Conservation (phyloP, 139 green algal genomes). For the Chlorella sp. region DNA sequence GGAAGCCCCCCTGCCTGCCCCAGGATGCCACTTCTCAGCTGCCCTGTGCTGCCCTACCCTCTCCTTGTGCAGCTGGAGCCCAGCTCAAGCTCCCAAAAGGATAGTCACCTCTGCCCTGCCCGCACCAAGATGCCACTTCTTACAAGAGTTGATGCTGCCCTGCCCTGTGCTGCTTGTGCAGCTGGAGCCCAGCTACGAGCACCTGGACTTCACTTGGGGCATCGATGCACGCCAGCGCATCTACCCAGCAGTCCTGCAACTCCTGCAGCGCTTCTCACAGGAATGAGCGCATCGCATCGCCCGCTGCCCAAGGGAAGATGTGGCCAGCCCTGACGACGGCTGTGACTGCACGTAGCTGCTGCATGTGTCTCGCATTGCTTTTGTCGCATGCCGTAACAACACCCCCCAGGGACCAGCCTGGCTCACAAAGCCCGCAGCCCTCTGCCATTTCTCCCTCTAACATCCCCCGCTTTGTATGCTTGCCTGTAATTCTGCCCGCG, state of each 20-base stretch:
- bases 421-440: no score
- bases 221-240: slow-evolving; percentile 39
- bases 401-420: neutral
- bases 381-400: neutral
- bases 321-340: neutral
- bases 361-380: neutral
- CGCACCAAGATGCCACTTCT: no score
- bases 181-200: slow-evolving; percentile 58
- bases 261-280: slow-evolving; percentile 36
- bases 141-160: neutral
- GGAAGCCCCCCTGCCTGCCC: no score
- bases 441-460: neutral
- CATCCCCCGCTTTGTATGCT: neutral
- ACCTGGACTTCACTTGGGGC: slow-evolving; percentile 71
- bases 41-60: no score
- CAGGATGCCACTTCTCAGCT: no score
- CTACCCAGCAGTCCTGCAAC: slow-evolving; percentile 54
- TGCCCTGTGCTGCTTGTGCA: slow-evolving; percentile 18
- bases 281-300: neutral
- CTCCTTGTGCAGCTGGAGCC: no score
- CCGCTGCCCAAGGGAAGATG: no score
- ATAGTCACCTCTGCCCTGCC: no score
- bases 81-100: no score
- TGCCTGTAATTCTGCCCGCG: neutral
- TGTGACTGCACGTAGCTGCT: neutral